phyloP scores from a whole-genome alignment of 2,329 filamentous ascomycete species.

The Venturia pyrina region DNA sequence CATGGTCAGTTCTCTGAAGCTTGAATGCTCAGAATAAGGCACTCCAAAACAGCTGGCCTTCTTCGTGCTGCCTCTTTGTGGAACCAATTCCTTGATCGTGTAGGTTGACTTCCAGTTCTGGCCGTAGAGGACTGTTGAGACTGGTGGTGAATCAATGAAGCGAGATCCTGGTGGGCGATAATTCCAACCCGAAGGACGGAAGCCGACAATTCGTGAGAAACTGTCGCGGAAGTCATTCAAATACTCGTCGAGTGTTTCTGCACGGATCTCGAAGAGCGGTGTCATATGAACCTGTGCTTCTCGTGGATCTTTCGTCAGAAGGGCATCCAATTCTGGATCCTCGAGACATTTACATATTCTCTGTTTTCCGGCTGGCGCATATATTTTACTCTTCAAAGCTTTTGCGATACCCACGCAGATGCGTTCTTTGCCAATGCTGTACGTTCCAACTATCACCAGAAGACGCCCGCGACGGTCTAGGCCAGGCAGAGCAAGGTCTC shows the following conservation, averaged over 20 bases:
- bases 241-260: slow-evolving; percentile 86
- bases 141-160: slow-evolving; percentile 50
- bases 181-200: slow-evolving; percentile 89
- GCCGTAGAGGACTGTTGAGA: slow-evolving; percentile 55
- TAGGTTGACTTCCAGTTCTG: slow-evolving; percentile 70
- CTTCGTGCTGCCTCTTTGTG: slow-evolving; percentile 73
- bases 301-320: slow-evolving; percentile 69
- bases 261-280: slow-evolving; percentile 83
- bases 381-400: slow-evolving; percentile 81
- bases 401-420: slow-evolving; percentile 88
- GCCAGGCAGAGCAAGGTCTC: slow-evolving; percentile 19
- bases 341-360: slow-evolving; percentile 76
- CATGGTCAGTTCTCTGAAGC: slow-evolving; percentile 86
- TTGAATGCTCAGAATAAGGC: slow-evolving; percentile 92
- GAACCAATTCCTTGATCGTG: slow-evolving; percentile 58
- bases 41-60: slow-evolving; percentile 86
- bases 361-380: slow-evolving; percentile 71
- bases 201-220: slow-evolving; percentile 80
- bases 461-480: slow-evolving; percentile 50
- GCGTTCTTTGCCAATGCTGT: slow-evolving; percentile 95
- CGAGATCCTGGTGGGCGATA: slow-evolving; percentile 64
- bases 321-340: slow-evolving; percentile 66
- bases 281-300: slow-evolving; percentile 98
- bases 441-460: slow-evolving; percentile 88
- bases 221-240: slow-evolving; percentile 67